Evolutionary conservation across 2,329 filamentous ascomycete species (phyloP).

Genomic region (Apiospora malaysiana): DNA sequence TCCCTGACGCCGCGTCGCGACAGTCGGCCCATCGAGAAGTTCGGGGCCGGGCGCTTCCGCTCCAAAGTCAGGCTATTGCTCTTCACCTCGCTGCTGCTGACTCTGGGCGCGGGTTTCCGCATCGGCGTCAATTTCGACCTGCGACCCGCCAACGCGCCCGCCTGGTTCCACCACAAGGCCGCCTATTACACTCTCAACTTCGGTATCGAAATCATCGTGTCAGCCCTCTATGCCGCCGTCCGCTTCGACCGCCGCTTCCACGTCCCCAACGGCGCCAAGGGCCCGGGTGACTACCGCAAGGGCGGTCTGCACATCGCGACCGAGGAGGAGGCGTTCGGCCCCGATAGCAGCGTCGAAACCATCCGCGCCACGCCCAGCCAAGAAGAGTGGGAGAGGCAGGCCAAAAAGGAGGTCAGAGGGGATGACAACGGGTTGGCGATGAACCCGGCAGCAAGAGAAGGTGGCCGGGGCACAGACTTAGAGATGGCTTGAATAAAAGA

Average conservation of each 20-base stretch:
- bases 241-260: constrained; percentile 40
- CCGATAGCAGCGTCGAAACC: background rate
- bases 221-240: constrained; percentile 34
- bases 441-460: background rate
- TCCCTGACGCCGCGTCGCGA: constrained; percentile 12
- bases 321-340: constrained; percentile 23
- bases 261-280: constrained; percentile 38
- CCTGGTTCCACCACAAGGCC: constrained; percentile 63
- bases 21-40: constrained; percentile 51
- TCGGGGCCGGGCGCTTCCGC: constrained; percentile 60
- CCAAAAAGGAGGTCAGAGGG: background rate
- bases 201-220: constrained; percentile 52
- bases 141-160: constrained; percentile 49
- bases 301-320: constrained; percentile 18
- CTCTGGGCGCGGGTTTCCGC: constrained; percentile 63
- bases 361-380: background rate
- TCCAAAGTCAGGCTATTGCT: constrained; percentile 62
- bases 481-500: background rate
- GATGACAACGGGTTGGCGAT: background rate
- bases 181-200: constrained; percentile 72
- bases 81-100: constrained; percentile 53
- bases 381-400: constrained; percentile 19
- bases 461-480: background rate
- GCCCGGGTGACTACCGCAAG: constrained; percentile 33
- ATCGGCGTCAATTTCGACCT: constrained; percentile 55